Evolutionary conservation across 2,329 filamentous ascomycete species (phyloP).

Genomic region (Ramularia endophylla): DNA sequence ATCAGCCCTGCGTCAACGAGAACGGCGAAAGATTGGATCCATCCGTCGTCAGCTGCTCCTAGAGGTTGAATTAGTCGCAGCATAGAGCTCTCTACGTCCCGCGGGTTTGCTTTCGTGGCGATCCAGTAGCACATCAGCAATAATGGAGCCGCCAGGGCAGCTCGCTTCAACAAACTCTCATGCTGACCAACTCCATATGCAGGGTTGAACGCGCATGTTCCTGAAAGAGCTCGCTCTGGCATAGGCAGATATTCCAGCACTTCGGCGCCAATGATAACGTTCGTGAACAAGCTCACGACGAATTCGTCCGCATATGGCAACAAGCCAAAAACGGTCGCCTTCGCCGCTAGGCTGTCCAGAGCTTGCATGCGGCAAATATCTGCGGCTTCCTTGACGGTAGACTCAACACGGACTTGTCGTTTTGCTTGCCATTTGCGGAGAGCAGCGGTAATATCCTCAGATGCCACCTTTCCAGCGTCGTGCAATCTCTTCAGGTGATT

Average conservation of each 20-base stretch:
- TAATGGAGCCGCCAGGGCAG: no score
- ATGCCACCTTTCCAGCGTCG: conserved; percentile 2
- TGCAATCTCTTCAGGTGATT: conserved; percentile 18
- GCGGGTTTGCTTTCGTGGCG: no score
- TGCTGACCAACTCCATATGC: conserved; percentile 23
- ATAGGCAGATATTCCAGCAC: conserved; percentile 27
- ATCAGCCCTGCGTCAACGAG: no score
- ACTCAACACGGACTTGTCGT: conserved; percentile 14
- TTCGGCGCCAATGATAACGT: conserved; percentile 20
- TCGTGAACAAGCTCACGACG: conserved; percentile 9
- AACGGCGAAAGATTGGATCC: no score
- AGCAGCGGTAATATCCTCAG: conserved; percentile 5
- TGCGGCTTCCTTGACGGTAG: conserved; percentile 14
- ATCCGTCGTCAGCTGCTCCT: no score
- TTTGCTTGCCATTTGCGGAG: conserved; percentile 18
- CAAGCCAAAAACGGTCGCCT: conserved; percentile 9
- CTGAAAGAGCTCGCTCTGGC: conserved; percentile 20
- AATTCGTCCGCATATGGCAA: conserved; percentile 9
- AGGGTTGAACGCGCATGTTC: conserved; percentile 28
- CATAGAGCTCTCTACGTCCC: no score
- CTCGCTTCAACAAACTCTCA: conserved; percentile 23
- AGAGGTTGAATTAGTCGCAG: no score
- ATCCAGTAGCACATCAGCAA: no score
- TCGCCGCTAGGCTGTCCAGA: conserved; percentile 9
- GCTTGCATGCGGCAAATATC: conserved; percentile 18